Evolutionary conservation across 176 grass and related monocot genomes (phyloP).

Genomic region (Tuctoria greenei): DNA sequence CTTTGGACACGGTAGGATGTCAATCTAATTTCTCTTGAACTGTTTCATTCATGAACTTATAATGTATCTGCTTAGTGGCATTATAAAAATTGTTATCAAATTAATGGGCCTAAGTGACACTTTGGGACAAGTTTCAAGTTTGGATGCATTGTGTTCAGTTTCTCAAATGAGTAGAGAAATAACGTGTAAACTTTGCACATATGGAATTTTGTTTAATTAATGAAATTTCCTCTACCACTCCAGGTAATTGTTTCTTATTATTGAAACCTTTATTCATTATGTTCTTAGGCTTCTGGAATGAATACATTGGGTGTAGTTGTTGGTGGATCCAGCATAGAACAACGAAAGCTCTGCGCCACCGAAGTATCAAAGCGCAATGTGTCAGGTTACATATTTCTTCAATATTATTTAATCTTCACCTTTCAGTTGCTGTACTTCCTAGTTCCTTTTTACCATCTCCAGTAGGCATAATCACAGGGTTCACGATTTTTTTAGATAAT

Average conservation of each 20-base stretch:
- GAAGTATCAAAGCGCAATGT: slow-evolving; percentile 81
- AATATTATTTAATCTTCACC: neutral
- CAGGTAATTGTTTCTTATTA: neutral
- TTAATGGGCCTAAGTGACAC: neutral
- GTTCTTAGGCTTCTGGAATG: slow-evolving; percentile 60
- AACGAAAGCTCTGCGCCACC: slow-evolving; percentile 70
- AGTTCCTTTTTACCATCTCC: neutral
- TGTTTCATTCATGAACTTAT: neutral
- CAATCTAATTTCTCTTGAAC: slow-evolving; percentile 3
- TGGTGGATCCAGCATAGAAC: slow-evolving; percentile 72
- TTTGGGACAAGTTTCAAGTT: neutral
- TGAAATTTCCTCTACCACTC: neutral
- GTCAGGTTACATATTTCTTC: slow-evolving; percentile 57
- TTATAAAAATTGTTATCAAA: neutral
- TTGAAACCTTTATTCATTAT: slow-evolving; percentile 1
- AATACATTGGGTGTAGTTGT: slow-evolving; percentile 77
- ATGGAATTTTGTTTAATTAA: neutral
- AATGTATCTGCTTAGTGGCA: neutral
- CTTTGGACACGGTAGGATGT: slow-evolving; percentile 57
- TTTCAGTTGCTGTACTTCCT: neutral
- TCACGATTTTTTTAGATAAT: no score
- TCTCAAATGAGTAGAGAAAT: neutral
- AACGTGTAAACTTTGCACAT: neutral
- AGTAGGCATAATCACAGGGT: neutral
- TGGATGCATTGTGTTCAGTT: neutral